phyloP scores from a whole-genome alignment of 495 filamentous ascomycete species.

The Cenococcum geophilum region DNA sequence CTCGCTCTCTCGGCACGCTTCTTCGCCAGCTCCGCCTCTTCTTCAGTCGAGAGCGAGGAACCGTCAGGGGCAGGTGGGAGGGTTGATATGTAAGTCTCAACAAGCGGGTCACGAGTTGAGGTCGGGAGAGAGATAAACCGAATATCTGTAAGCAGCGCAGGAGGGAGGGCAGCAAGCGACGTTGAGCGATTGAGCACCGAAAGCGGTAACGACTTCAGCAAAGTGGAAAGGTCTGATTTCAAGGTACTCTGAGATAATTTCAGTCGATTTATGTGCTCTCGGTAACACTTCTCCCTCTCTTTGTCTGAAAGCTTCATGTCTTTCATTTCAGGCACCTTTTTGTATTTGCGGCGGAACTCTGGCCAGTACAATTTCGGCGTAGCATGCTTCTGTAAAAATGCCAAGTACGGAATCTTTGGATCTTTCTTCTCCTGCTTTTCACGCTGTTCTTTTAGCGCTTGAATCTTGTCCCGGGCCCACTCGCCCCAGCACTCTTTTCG shows the following conservation, averaged over 20 bases:
- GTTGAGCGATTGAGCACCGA: conserved; percentile 61
- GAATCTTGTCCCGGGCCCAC: conserved; percentile 72
- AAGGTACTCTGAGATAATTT: conserved; percentile 68
- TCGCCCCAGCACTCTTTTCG: conserved; percentile 74
- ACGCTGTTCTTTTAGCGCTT: conserved; percentile 61
- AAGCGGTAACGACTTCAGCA: conserved; percentile 65
- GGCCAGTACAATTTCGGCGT: conserved; percentile 93
- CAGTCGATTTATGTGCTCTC: conserved; percentile 73
- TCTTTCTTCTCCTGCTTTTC: conserved; percentile 76
- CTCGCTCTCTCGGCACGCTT: conserved; percentile 58
- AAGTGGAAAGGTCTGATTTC: conserved; percentile 70
- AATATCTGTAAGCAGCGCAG: conserved; percentile 63
- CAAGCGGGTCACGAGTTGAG: conserved; percentile 61
- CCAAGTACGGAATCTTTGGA: conserved; percentile 75
- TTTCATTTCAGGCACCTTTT: conserved; percentile 74
- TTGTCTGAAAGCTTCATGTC: conserved; percentile 71
- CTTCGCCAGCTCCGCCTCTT: conserved; percentile 53
- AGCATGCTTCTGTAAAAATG: conserved; percentile 71
- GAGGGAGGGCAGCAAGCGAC: conserved; percentile 57
- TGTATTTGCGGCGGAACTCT: conserved; percentile 88
- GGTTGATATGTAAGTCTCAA: conserved; percentile 69
- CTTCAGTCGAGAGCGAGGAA: conserved; percentile 46
- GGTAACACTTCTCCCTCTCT: conserved; percentile 84
- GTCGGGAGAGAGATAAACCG: conserved; percentile 75
- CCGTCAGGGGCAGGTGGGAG: conserved; percentile 60